phyloP scores from a whole-genome alignment of 2,329 filamentous ascomycete species.

The Geosmithia flava region DNA sequence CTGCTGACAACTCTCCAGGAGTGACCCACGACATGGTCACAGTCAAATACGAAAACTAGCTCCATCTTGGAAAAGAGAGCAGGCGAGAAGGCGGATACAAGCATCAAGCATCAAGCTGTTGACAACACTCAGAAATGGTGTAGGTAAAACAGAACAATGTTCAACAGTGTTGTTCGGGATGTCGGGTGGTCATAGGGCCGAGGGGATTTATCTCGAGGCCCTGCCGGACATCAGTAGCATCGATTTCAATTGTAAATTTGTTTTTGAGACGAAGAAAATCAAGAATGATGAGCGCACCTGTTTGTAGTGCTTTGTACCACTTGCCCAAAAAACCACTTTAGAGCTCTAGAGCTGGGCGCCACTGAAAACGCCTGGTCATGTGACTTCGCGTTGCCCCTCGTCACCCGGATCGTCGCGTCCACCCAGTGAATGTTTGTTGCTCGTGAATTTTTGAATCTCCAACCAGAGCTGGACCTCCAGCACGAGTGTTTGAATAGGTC shows the following conservation, averaged over 20 bases:
- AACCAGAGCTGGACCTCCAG: neutral
- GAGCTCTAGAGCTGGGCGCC: neutral
- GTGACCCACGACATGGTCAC: conserved; percentile 23
- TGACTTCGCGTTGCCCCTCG: conserved; percentile 9
- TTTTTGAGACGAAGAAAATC: neutral
- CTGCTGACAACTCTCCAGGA: conserved; percentile 9
- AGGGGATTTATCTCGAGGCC: neutral
- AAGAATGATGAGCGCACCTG: neutral
- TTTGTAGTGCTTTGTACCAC: no score
- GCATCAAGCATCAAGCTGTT: neutral
- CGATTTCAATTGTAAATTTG: neutral
- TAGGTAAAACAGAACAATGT: neutral
- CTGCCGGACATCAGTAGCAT: neutral
- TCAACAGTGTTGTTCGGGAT: neutral
- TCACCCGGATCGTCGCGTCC: conserved; percentile 7
- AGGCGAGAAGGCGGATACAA: neutral
- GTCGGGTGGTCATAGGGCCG: neutral
- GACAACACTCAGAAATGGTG: neutral
- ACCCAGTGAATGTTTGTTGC: neutral
- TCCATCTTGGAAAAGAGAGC: neutral
- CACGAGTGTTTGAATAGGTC: neutral
- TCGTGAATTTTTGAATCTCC: neutral
- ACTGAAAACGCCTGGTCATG: conserved; percentile 4
- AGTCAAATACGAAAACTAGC: conserved; percentile 16
- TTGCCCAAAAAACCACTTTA: neutral